phyloP scores from a whole-genome alignment of 352 stramenopile species.

The Phytophthora cryptogea region DNA sequence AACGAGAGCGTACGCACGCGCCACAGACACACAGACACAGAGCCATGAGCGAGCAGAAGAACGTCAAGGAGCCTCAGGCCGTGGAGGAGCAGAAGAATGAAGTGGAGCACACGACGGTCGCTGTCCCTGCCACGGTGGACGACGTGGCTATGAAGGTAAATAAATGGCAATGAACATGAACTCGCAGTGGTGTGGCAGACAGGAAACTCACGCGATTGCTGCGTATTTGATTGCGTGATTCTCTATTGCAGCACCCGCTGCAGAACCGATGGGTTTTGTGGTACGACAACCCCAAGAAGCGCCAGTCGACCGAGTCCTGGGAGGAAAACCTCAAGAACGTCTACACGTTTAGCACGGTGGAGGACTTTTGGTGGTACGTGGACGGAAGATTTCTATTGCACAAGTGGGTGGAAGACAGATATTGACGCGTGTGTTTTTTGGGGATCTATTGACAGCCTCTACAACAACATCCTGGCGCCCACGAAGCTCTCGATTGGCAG shows the following conservation, averaged over 20 bases:
- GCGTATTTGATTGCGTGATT: conserved; percentile 1
- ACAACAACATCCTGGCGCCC: conserved; percentile 95
- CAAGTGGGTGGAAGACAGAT: background rate
- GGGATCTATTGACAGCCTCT: conserved; percentile 52
- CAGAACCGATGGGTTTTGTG: conserved; percentile 89
- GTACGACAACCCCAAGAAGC: conserved; percentile 92
- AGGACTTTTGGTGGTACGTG: conserved; percentile 96
- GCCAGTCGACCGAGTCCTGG: conserved; percentile 85
- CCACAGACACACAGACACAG: conserved; percentile 23
- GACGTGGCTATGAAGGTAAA: conserved; percentile 69
- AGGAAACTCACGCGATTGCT: conserved; percentile 5
- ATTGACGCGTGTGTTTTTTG: conserved; percentile 6
- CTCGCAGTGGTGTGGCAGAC: background rate
- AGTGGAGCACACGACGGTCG: conserved; percentile 31
- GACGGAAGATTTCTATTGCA: background rate
- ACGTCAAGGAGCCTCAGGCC: conserved; percentile 35
- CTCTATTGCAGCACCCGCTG: conserved; percentile 57
- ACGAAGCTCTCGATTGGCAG: conserved; percentile 90
- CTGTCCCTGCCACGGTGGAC: conserved; percentile 43
- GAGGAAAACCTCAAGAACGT: conserved; percentile 92
- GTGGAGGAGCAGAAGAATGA: conserved; percentile 39
- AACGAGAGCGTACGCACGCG: no score
- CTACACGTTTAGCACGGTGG: conserved; percentile 95
- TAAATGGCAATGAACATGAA: conserved; percentile 2
- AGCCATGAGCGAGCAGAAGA: conserved; percentile 51